Evolutionary conservation across 2,329 filamentous ascomycete genomes (phyloP).

Genomic region (Alternaria conjuncta): DNA sequence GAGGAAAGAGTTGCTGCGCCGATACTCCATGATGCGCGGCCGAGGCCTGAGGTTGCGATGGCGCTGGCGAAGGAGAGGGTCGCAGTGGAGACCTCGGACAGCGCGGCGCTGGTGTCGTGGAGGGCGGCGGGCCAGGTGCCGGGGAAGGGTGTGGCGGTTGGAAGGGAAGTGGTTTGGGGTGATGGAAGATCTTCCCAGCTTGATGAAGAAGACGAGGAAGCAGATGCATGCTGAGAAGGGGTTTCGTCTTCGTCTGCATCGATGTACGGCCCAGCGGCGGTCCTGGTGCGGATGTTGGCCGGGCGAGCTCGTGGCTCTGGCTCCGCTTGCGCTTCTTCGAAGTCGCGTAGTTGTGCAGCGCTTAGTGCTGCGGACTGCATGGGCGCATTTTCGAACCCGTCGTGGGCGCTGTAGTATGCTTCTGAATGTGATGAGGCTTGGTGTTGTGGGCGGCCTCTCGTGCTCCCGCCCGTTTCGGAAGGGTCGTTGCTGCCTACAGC

Average conservation of each 20-base stretch:
- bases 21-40: conserved; percentile 20
- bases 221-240: not conserved
- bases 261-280: not conserved
- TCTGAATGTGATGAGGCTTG: not conserved
- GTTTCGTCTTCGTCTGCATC: not conserved
- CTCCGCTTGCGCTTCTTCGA: not conserved
- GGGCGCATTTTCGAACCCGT: not conserved
- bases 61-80: conserved; percentile 15
- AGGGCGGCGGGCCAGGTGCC: conserved; percentile 24
- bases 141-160: conserved; percentile 8
- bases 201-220: not conserved
- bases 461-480: not conserved
- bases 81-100: conserved; percentile 12
- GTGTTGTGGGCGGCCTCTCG: not conserved
- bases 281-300: not conserved
- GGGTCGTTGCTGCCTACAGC: conserved; percentile 14
- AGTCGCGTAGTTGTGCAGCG: not conserved
- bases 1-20: conserved; percentile 9
- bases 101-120: conserved; percentile 14
- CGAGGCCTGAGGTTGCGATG: conserved; percentile 12
- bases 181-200: not conserved
- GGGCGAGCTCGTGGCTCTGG: not conserved
- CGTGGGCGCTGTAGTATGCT: not conserved
- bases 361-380: not conserved
- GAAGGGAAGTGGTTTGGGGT: not conserved